Evolutionary conservation across 2,329 filamentous ascomycete genomes (phyloP), one percentile per base, ranked within the genome.

Genomic region (Coniochaeta hoffmannii): DNA sequence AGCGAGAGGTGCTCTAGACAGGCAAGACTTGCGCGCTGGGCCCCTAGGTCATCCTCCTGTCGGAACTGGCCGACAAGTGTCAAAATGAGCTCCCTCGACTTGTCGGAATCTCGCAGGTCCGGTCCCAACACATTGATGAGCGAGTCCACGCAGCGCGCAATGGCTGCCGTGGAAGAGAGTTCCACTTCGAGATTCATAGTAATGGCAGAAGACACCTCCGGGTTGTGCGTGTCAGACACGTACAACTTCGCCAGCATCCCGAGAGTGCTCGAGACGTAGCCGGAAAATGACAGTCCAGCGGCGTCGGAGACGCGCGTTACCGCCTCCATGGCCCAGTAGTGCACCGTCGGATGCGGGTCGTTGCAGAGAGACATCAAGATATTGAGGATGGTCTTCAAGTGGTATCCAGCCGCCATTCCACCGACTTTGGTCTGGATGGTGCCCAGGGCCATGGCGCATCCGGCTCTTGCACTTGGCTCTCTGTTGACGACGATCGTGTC

Each of bases 341-440:
- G 94, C 9, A 99, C 94, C 0, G 89, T 86, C 0, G 94, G 92
- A 68, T 99, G 94, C 19, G 93, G 90, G 66, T 99, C 94, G 63
- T 92, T 96, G 69, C 91, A 93, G 10, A 99, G 79, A 8, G 94
- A 97, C 88, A 97, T 96, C n/a, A 99, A 76, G 36, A 99, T 95
- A 17, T 93, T 89, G n/a, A 97, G 81, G 52, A 99, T 97, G 1
- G 91, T 97, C 74, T 97, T 97, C 53, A 99, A 79, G 68, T 99
- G 94, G 64, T 94, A 91, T 3, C 92, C 91, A 55, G 94, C 94
- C 54, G 94, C 94, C 92, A 99, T 97, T 56, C 94, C 93, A 56
- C 94, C 95, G 32, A 99, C 89, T 68, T 96, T 91, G 17, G 90
- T 89, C 71, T 99, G 92, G 53, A 99, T 97, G 56, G 88, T 89